These are phyloP conservation scores for Xylaria sp. DNA, from an alignment of 2,329 filamentous ascomycete genomes.

Conservation along the genomic window DNA sequence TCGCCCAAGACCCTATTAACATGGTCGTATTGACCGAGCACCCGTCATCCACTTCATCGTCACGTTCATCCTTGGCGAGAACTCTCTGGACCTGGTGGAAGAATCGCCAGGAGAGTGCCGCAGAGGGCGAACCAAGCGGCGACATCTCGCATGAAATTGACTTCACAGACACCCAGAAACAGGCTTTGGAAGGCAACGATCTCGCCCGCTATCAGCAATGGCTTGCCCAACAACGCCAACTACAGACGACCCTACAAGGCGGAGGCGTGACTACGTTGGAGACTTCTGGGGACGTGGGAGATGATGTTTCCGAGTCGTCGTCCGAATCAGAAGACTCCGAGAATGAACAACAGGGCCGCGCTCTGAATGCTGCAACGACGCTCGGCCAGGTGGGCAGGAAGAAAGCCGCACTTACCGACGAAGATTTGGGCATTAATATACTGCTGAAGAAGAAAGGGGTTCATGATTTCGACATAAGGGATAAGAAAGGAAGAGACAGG, in stretches of 20 bases:
- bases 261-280: slow-evolving; percentile 76
- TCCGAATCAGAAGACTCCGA: slow-evolving; percentile 91
- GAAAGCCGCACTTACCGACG: slow-evolving; percentile 86
- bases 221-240: slow-evolving; percentile 85
- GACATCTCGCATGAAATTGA: slow-evolving; percentile 69
- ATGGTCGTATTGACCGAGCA: slow-evolving; percentile 88
- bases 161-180: slow-evolving; percentile 69
- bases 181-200: slow-evolving; percentile 79
- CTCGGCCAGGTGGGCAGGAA: slow-evolving; percentile 85
- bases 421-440: slow-evolving; percentile 91
- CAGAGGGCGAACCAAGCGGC: slow-evolving; percentile 61
- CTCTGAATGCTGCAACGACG: slow-evolving; percentile 87
- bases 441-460: slow-evolving; percentile 87
- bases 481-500: slow-evolving; percentile 90
- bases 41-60: slow-evolving; percentile 59
- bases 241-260: slow-evolving; percentile 82
- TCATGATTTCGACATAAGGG: slow-evolving; percentile 92
- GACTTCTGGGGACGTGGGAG: slow-evolving; percentile 76
- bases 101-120: slow-evolving; percentile 65
- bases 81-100: slow-evolving; percentile 85
- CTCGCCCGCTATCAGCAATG: slow-evolving; percentile 89
- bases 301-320: slow-evolving; percentile 87
- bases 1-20: slow-evolving; percentile 83
- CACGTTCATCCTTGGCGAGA: slow-evolving; percentile 70
- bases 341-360: slow-evolving; percentile 89